These are phyloP conservation scores for Urtica urens DNA, from an alignment of 306 rosid species.

Conservation along the genomic window DNA sequence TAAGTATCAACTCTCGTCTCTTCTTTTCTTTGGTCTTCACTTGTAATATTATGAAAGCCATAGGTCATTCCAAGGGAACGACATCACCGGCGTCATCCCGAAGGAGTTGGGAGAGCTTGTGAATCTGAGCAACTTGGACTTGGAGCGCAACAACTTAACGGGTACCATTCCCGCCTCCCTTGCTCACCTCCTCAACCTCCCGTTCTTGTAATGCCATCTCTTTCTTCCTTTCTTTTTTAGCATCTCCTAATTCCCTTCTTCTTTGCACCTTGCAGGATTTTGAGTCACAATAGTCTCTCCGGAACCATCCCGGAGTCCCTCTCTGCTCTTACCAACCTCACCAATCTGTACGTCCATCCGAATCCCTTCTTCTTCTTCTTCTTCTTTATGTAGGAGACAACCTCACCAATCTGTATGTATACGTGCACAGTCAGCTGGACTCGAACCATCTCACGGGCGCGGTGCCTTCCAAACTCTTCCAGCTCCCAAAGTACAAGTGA, in stretches of 20 bases:
- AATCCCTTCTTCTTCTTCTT: too few species aligned
- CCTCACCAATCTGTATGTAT: too few species aligned
- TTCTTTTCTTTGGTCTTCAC: too few species aligned
- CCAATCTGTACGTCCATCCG: conserved; percentile 68
- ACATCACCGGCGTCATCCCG: conserved; percentile 64
- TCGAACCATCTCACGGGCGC: conserved; percentile 61
- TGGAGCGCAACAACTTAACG: conserved; percentile 55
- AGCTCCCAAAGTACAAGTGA: conserved; percentile 70
- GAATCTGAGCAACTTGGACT: conserved; percentile 60
- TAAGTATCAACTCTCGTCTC: too few species aligned
- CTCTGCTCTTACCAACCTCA: conserved; percentile 44
- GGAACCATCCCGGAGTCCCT: conserved; percentile 82
- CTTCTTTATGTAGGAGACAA: too few species aligned
- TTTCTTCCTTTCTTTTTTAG: too few species aligned
- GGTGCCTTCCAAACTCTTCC: conserved; percentile 55
- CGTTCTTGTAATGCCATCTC: conserved; percentile 90
- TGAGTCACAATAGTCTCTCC: conserved; percentile 64
- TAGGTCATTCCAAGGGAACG: conserved; percentile 84
- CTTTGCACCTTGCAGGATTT: conserved; percentile 80
- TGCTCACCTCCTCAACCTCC: conserved; percentile 64
- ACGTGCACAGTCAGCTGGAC: conserved; percentile 62
- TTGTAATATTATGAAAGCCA: too few species aligned
- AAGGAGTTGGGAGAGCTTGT: conserved; percentile 66
- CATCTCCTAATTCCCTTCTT: too few species aligned
- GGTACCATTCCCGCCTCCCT: conserved; percentile 84